Evolutionary conservation across 2,329 filamentous ascomycete species (phyloP).

Genomic region (Xylariaceae sp.): DNA sequence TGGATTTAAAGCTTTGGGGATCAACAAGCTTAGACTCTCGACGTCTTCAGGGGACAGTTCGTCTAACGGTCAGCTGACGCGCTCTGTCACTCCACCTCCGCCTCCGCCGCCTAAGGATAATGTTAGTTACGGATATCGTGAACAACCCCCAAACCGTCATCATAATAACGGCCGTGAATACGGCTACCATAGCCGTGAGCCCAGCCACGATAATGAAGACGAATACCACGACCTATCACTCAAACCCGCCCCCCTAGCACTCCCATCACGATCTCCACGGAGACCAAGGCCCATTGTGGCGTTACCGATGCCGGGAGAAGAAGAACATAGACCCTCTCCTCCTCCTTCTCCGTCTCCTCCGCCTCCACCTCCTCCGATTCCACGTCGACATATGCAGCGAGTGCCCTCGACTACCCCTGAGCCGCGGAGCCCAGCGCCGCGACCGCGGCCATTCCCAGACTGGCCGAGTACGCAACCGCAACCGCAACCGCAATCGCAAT

Average conservation of each 20-base stretch:
- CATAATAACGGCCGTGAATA: too few relatives aligned
- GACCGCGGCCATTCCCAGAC: too few relatives aligned
- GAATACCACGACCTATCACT: constrained; percentile 11
- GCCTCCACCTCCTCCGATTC: not conserved
- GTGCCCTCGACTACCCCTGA: too few relatives aligned
- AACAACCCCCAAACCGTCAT: too few relatives aligned
- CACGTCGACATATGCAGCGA: too few relatives aligned
- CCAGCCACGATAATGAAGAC: not conserved
- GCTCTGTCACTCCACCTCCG: not conserved
- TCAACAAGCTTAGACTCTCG: not conserved
- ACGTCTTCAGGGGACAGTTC: too few relatives aligned
- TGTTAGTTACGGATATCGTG: not conserved
- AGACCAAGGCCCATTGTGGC: not conserved
- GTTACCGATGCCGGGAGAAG: not conserved
- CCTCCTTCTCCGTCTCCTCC: not conserved
- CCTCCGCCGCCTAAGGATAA: not conserved
- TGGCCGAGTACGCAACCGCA: too few relatives aligned
- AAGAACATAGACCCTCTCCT: not conserved
- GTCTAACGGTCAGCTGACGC: not conserved
- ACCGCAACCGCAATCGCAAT: too few relatives aligned
- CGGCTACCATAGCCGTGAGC: too few relatives aligned
- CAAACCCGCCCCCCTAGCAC: constrained; percentile 11
- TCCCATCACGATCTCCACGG: not conserved
- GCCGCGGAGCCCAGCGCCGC: too few relatives aligned
- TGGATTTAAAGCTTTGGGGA: not conserved